A percentile compares a stretch with the other conserved stretches of the same genome.
Evolutionary conservation across 495 filamentous ascomycete species (phyloP).

Genomic region (Podospora bellae-mahoneyi): DNA sequence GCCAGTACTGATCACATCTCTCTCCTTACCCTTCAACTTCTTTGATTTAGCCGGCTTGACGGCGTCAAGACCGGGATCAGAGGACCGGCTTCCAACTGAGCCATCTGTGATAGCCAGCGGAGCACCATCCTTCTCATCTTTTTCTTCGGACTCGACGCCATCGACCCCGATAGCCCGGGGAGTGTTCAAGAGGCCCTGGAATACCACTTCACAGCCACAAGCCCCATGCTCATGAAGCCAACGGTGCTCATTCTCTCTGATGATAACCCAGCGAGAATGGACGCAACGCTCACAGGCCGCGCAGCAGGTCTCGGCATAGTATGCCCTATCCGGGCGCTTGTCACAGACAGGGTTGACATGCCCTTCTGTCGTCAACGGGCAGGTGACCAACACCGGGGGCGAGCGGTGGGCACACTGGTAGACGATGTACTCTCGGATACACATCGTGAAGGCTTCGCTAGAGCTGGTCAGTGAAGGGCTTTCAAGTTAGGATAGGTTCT

Average conservation of each 20-base stretch:
- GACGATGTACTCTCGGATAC: slow-evolving; percentile 40
- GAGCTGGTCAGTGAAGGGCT: background rate
- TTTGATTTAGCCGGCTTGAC: background rate
- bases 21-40: slow-evolving; percentile 3
- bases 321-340: slow-evolving; percentile 24
- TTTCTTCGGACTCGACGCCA: background rate
- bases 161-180: slow-evolving; percentile 30
- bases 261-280: slow-evolving; percentile 40
- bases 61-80: background rate
- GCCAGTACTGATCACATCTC: background rate
- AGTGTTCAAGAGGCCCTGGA: slow-evolving; percentile 32
- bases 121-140: background rate
- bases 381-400: slow-evolving; percentile 35
- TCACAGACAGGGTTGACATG: slow-evolving; percentile 37
- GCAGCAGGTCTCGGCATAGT: slow-evolving; percentile 38
- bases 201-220: slow-evolving; percentile 39
- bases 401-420: slow-evolving; percentile 48
- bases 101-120: background rate
- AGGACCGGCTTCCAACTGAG: background rate
- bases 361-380: slow-evolving; percentile 39
- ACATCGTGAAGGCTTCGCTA: slow-evolving; percentile 33
- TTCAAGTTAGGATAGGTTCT: background rate
- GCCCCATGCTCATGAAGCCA: slow-evolving; percentile 48
- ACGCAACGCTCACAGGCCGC: slow-evolving; percentile 36
- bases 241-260: slow-evolving; percentile 44